Conservation (phyloP, 2,329 filamentous ascomycete genomes). For the Chaetomium globosum region DNA sequence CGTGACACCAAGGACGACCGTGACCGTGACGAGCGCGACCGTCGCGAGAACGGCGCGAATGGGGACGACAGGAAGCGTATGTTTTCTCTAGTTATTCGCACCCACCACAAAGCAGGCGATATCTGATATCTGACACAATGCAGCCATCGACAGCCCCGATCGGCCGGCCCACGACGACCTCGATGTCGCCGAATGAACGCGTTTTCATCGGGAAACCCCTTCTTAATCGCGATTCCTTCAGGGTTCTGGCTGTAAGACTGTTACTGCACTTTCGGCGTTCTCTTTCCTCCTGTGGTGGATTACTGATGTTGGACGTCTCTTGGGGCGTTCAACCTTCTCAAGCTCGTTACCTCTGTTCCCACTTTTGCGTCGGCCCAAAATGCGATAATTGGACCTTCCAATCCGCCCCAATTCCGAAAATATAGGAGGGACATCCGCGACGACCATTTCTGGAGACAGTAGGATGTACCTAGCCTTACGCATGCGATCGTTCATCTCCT, state of each 20-base stretch:
- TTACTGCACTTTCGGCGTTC: conserved; percentile 26
- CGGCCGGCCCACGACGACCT: conserved; percentile 89
- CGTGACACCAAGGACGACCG: conserved; percentile 55
- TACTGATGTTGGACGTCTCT: conserved; percentile 34
- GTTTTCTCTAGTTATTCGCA: conserved; percentile 31
- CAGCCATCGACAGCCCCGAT: conserved; percentile 73
- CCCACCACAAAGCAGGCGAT: conserved; percentile 30
- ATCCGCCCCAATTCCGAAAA: conserved; percentile 5
- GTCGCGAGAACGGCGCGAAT: conserved; percentile 76
- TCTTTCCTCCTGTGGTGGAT: conserved; percentile 28
- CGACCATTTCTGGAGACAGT: conserved; percentile 12
- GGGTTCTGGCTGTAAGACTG: conserved; percentile 36
- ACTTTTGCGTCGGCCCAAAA: conserved; percentile 29
- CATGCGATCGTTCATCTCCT: conserved; percentile 20
- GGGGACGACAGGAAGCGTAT: conserved; percentile 90
- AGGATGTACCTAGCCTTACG: conserved; percentile 8
- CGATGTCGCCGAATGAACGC: conserved; percentile 78
- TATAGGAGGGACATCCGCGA: not conserved
- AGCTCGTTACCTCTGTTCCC: conserved; percentile 27
- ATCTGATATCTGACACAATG: conserved; percentile 32
- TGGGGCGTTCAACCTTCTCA: conserved; percentile 26
- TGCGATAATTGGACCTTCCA: conserved; percentile 1
- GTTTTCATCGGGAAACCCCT: not conserved
- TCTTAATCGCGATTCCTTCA: conserved; percentile 12
- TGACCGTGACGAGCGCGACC: conserved; percentile 71